Evolutionary conservation across 2,329 filamentous ascomycete genomes (phyloP).

Genomic region (Aureobasidium sp.): DNA sequence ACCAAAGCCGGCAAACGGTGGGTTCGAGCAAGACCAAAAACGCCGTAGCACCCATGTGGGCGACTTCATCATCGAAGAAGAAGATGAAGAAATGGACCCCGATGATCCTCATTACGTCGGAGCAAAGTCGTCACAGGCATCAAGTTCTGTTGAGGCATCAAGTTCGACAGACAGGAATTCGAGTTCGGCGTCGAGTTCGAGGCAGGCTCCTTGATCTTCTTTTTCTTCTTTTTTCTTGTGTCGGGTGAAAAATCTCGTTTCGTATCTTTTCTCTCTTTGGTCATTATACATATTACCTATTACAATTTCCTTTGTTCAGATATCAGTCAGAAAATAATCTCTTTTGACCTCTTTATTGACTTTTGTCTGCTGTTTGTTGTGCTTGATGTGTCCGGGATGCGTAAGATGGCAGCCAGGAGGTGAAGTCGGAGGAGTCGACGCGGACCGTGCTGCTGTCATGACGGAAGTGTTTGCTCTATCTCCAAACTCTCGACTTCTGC

Average conservation of each 20-base stretch:
- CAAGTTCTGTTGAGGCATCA: neutral
- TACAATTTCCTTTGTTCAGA: neutral
- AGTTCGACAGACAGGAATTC: neutral
- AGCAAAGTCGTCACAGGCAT: neutral
- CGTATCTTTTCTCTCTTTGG: neutral
- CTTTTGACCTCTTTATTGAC: neutral
- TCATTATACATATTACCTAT: neutral
- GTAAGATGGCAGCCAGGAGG: neutral
- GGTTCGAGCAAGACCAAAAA: neutral
- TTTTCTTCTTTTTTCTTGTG: neutral
- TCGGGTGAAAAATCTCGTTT: neutral
- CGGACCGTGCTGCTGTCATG: neutral
- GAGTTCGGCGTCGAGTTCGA: neutral
- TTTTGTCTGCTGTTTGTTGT: neutral
- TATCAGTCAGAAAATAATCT: neutral
- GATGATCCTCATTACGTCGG: neutral
- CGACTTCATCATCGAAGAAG: conserved; percentile 2
- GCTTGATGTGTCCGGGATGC: neutral
- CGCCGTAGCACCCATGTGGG: neutral
- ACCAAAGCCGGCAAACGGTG: neutral
- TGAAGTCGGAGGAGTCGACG: neutral
- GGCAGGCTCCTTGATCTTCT: conserved; percentile 3
- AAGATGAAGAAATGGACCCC: conserved; percentile 1
- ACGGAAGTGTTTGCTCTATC: neutral
- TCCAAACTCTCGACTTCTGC: neutral